Conservation (phyloP, 371 early-diverging fungal species). For the Apophysomyces elegans region DNA sequence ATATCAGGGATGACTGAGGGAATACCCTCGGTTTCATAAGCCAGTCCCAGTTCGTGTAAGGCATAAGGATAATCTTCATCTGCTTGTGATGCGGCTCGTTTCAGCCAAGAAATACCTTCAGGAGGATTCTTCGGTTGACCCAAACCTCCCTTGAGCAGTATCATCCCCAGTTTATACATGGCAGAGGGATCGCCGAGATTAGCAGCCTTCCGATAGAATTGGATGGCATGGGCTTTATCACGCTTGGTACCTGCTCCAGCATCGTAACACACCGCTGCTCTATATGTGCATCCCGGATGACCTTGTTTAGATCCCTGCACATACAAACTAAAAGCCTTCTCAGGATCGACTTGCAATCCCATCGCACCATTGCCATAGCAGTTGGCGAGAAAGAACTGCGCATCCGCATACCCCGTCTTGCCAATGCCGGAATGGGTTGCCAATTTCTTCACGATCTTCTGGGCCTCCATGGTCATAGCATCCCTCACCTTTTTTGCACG, state of each 20-base stretch:
- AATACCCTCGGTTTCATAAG: constrained; percentile 84
- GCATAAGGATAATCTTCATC: constrained; percentile 93
- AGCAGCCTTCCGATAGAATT: constrained; percentile 94
- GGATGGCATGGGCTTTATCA: constrained; percentile 83
- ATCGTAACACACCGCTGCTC: constrained; percentile 96
- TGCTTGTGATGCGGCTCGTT: constrained; percentile 87
- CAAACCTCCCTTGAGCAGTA: constrained; percentile 78
- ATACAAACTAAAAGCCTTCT: constrained; percentile 91
- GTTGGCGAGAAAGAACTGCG: constrained; percentile 91
- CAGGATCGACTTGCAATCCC: constrained; percentile 81
- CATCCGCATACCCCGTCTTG: constrained; percentile 80
- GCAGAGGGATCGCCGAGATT: constrained; percentile 91
- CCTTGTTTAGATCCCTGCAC: constrained; percentile 91
- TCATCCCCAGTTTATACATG: constrained; percentile 95
- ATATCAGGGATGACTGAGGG: constrained; percentile 83
- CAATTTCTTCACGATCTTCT: constrained; percentile 79
- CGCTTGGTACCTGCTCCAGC: constrained; percentile 91
- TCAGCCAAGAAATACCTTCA: constrained; percentile 92
- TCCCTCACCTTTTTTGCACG: constrained; percentile 73
- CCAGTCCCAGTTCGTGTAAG: constrained; percentile 88
- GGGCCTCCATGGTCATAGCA: constrained; percentile 69
- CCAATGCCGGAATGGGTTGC: constrained; percentile 70
- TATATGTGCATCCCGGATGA: constrained; percentile 92
- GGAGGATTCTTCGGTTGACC: constrained; percentile 72
- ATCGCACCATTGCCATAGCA: constrained; percentile 79